Evolutionary conservation across 129 eudicot species (phyloP), one percentile per base, ranked within the genome.

Genomic region (Saposhnikovia divaricata): DNA sequence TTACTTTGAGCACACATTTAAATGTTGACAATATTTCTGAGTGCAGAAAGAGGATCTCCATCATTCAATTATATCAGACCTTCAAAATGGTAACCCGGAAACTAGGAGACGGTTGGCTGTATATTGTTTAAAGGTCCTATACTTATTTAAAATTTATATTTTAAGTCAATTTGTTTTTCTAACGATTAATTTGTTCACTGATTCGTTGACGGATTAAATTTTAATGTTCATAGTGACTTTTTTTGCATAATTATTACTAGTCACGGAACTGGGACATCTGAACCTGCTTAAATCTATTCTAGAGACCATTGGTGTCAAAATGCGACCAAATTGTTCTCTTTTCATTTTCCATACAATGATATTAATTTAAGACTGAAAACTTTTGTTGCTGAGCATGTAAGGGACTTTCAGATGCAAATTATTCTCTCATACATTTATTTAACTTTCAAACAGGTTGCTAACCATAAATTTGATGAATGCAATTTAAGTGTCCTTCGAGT

Each of bases 11-110:
- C 28, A 13, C 9, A 51, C 45, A 46, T n/a, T 68, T 65, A 34
- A 51, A 45, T 59, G 21, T 63, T 74, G 78, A 50, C 28, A 27
- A 25, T 21, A 4, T 21, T 21, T 72, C 51, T 75, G 50, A 72
- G 53, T 85, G 90, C 99, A 96, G 97, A 96, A 96, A 85, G 99
- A 96, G 89, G 99, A 92, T 87, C 97, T 96, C 63, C 99, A 92
- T 87, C 99, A 96, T 87, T 96, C 99, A 81, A 96, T 96, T 57
- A 96, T 96, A 86, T 89, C 99, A 46, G 99, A 96, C 78, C 95
- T 96, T 83, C 97, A 96, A 84, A 96, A 96, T 85, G 99, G 99
- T 50, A 92, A 86, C 75, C 80, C 99, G 77, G 99, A 96, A 88
- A 92, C 99, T 75, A 92, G 99, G 88, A 83, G 96, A 81, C 92